These are phyloP conservation scores for Malus asiatica DNA, from an alignment of 306 rosid genomes.

Conservation along the genomic window DNA sequence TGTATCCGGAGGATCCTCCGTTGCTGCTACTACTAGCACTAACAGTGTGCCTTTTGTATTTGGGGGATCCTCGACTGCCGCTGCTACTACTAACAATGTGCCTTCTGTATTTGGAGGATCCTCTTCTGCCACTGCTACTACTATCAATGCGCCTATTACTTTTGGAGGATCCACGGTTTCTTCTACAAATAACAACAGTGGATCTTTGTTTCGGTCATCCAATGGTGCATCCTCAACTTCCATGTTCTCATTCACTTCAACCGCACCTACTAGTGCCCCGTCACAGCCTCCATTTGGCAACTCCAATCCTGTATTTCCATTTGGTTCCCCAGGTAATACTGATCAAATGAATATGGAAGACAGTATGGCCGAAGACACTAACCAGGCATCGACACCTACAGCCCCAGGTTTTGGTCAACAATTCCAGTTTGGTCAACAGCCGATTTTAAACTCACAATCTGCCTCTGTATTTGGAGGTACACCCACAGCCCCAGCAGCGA, in stretches of 20 bases:
- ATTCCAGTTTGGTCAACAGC: conserved; percentile 39
- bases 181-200: conserved; percentile 25
- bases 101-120: conserved; percentile 27
- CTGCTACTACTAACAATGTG: conserved; percentile 30
- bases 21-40: conserved; percentile 25
- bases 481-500: conserved; percentile 29
- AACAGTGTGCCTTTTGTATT: conserved; percentile 30
- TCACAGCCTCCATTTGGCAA: conserved; percentile 57
- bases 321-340: conserved; percentile 44
- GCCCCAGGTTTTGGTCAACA: conserved; percentile 48
- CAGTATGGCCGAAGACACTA: conserved; percentile 87
- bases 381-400: conserved; percentile 36
- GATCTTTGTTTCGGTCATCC: conserved; percentile 45
- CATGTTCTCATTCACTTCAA: conserved; percentile 49
- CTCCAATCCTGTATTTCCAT: conserved; percentile 28
- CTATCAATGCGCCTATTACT: not conserved
- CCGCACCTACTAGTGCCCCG: conserved; percentile 28
- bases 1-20: conserved; percentile 20
- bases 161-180: conserved; percentile 30
- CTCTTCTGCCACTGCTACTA: not conserved
- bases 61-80: conserved; percentile 13
- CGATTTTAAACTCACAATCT: conserved; percentile 34
- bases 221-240: conserved; percentile 41
- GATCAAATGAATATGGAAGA: conserved; percentile 79
- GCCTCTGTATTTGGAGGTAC: conserved; percentile 49